Evolutionary conservation across 2,329 filamentous ascomycete genomes (phyloP).

Genomic region (Beauveria asiatica): DNA sequence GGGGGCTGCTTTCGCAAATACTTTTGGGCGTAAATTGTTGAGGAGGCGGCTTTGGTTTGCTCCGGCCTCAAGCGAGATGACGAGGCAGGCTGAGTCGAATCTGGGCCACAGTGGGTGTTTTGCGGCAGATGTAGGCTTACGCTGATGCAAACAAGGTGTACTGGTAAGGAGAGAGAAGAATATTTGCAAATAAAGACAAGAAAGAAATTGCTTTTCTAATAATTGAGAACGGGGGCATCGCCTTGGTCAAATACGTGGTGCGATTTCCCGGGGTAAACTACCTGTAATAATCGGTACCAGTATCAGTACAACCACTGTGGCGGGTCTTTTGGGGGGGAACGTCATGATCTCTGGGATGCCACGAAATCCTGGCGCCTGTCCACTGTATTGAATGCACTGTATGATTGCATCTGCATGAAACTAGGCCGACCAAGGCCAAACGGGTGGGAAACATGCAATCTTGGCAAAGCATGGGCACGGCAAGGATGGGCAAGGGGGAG

Average conservation of each 20-base stretch:
- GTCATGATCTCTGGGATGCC: not conserved
- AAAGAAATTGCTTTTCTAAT: not conserved
- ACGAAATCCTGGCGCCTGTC: not conserved
- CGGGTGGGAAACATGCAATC: not conserved
- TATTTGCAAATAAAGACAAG: not conserved
- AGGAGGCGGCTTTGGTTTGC: not conserved
- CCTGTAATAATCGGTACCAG: no score
- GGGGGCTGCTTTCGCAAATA: not conserved
- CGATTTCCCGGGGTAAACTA: not conserved
- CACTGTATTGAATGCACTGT: not conserved
- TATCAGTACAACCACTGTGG: not conserved
- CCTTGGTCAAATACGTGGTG: not conserved
- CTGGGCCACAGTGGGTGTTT: not conserved
- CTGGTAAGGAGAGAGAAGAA: not conserved
- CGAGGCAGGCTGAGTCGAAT: slow-evolving; percentile 8
- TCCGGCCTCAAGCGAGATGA: slow-evolving; percentile 4
- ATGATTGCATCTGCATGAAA: slow-evolving; percentile 3
- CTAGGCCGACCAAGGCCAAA: not conserved
- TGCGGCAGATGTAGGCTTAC: not conserved
- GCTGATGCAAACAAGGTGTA: not conserved
- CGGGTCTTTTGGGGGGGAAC: not conserved
- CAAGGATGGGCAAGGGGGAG: not conserved
- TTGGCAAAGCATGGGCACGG: not conserved
- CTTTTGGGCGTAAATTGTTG: slow-evolving; percentile 2
- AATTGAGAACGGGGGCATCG: not conserved